Percentiles rank a stretch among this genome's conserved stretches.
Evolutionary conservation across 768 basidiomycete genomes (phyloP).

Genomic region (Pulveroboletus ravenelii): DNA sequence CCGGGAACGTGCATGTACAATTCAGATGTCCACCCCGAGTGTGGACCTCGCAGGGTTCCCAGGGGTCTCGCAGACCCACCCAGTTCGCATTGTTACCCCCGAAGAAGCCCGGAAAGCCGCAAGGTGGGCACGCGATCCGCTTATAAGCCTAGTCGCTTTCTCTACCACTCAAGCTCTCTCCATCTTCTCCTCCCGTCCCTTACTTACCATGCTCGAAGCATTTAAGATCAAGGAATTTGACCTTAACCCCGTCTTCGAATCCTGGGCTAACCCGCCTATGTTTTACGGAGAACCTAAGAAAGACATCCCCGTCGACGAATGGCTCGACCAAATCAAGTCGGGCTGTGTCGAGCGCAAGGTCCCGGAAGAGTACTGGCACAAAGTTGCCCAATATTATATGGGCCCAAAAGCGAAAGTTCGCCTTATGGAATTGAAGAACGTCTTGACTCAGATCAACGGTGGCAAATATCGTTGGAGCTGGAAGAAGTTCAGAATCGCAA

Average conservation of each 20-base stretch:
- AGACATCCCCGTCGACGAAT: conserved; percentile 65
- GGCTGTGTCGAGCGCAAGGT: conserved; percentile 69
- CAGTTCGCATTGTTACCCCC: conserved; percentile 24
- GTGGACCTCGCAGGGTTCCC: conserved; percentile 11
- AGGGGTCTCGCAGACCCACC: conserved; percentile 14
- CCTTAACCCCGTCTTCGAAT: conserved; percentile 59
- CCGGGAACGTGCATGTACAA: conserved; percentile 13
- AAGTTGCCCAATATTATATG: conserved; percentile 74
- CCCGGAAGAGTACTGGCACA: conserved; percentile 80
- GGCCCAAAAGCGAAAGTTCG: conserved; percentile 62
- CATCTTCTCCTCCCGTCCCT: not conserved
- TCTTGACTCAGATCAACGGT: conserved; percentile 69
- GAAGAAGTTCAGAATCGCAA: conserved; percentile 76
- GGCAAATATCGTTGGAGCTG: conserved; percentile 79
- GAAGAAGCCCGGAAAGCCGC: conserved; percentile 20
- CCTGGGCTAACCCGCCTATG: conserved; percentile 62
- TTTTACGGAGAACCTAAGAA: conserved; percentile 68
- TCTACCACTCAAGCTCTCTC: conserved; percentile 7
- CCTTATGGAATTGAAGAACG: conserved; percentile 64
- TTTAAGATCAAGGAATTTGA: conserved; percentile 79
- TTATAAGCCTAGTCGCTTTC: conserved; percentile 25
- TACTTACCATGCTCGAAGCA: conserved; percentile 52
- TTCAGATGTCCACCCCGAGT: conserved; percentile 1
- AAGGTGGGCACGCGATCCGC: conserved; percentile 25
- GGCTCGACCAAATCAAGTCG: conserved; percentile 65